Base-by-base conservation (phyloP, 768 basidiomycete species). In the Lepiota brunneoincarnata region DNA sequence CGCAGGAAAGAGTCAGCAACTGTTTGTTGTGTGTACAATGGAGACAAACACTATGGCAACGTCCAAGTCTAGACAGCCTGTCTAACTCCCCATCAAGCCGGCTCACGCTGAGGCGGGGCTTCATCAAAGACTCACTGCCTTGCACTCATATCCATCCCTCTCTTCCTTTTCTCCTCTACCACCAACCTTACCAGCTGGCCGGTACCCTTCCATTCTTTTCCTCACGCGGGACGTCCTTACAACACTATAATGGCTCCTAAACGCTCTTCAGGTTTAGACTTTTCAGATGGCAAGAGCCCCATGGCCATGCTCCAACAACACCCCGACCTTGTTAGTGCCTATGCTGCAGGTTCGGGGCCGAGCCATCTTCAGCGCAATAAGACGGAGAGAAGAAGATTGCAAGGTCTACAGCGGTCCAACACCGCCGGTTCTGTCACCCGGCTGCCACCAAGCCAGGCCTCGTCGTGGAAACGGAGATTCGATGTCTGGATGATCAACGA, bases 401-500 rank as follows among this genome's bases (percentile, higher is more conserved):
- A 97, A 67, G 91, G 91, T 3, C 79, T 97, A 39, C 90, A 95
- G 70, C 79, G 86, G 49, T 69, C 77, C 2, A 73, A 77, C 58
- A 79, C 80, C 10, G 67, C 59, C 23, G 58, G 67, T 14, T 66
- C 72, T 1, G 56, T 53, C 1, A 51, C 59, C 34, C 63, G 63
- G 4, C 63, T 59, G 5, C 63, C 66, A 0, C 67, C 67, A 14
- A 74, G 74, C 56, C 73, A 79, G 28, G 23, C 53, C 24, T 68
- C 61, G 49, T 72, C 75, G 2, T 64, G 72, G 42, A 61, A 63
- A 40, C 77, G 83, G 61, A 79, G 68, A 59, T 77, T 81, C 61
- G 76, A 79, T 59, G 61, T 84, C n/a, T 96, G 93, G 93, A 89
- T 93, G 88, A 91, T 94, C 68, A 94, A 95, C 66, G 93, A 95